These are phyloP conservation scores for Arthrobotrys sphaeroides DNA, from an alignment of 2,329 filamentous ascomycete species.

Conservation along the genomic window DNA sequence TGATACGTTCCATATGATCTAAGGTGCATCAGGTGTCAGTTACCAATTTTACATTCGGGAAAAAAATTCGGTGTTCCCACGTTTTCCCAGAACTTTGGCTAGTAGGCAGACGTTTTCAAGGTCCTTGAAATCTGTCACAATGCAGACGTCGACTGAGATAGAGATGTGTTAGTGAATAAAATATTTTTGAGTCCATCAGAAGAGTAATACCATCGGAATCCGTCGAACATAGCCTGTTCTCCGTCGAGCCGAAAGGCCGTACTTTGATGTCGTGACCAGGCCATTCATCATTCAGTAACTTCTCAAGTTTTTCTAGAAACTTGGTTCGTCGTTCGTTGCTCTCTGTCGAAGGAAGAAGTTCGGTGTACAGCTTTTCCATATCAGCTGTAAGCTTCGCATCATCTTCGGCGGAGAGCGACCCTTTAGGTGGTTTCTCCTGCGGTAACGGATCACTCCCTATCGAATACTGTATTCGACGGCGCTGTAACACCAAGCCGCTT, in stretches of 20 bases:
- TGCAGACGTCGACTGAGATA: constrained; percentile 88
- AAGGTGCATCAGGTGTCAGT: constrained; percentile 54
- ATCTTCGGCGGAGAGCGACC: constrained; percentile 74
- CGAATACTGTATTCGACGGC: constrained; percentile 89
- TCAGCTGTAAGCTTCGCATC: constrained; percentile 80
- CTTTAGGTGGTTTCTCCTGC: constrained; percentile 76
- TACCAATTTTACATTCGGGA: neutral
- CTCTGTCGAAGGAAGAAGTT: constrained; percentile 80
- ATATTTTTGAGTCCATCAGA: neutral
- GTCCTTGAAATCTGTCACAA: constrained; percentile 87
- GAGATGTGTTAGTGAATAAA: constrained; percentile 16
- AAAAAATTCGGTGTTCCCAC: constrained; percentile 63
- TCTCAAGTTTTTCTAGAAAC: constrained; percentile 87
- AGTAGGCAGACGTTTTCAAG: constrained; percentile 90
- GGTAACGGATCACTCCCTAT: constrained; percentile 82
- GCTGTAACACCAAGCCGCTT: constrained; percentile 80
- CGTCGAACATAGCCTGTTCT: constrained; percentile 91
- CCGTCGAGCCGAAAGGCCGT: constrained; percentile 96
- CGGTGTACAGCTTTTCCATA: constrained; percentile 84
- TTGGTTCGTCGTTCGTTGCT: constrained; percentile 78
- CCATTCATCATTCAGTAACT: constrained; percentile 88
- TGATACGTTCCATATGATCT: constrained; percentile 97
- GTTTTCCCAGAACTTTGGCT: constrained; percentile 82
- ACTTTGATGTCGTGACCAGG: constrained; percentile 89
- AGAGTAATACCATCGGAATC: constrained; percentile 86